Evolutionary conservation across 306 rosid genomes (phyloP).

Genomic region (Oemleria cerasiformis): DNA sequence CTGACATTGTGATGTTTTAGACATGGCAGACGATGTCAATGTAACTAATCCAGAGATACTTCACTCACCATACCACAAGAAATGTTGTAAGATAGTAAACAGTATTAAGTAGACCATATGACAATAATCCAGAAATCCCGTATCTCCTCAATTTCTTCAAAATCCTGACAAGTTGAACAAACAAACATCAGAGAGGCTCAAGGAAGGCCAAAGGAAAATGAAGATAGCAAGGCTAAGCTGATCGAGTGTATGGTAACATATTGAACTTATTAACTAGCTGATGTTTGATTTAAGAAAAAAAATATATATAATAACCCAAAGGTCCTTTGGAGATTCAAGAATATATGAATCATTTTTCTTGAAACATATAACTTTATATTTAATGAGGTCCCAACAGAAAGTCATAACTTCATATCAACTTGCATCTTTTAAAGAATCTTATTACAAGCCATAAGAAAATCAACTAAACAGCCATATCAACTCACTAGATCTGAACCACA

Average conservation of each 20-base stretch:
- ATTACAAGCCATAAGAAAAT: neutral
- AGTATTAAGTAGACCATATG: conserved; percentile 83
- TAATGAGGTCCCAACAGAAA: neutral
- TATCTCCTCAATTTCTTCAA: conserved; percentile 64
- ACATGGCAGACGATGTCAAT: neutral
- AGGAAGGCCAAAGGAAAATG: neutral
- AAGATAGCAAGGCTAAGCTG: neutral
- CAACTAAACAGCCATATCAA: neutral
- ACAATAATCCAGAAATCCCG: conserved; percentile 76
- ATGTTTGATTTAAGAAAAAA: neutral
- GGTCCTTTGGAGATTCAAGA: neutral
- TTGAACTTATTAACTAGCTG: neutral
- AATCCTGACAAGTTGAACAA: conserved; percentile 43
- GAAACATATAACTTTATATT: neutral
- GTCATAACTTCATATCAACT: neutral
- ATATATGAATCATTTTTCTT: neutral
- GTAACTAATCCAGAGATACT: neutral
- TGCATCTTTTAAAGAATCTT: neutral
- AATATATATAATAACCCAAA: neutral
- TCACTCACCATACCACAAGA: conserved; percentile 78
- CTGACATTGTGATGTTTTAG: no score
- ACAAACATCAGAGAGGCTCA: neutral
- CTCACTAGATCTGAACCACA: neutral
- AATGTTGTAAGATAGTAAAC: conserved; percentile 78
- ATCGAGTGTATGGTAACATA: neutral